Conservation (phyloP, 768 basidiomycete species). For the Steccherinum ochraceum region DNA sequence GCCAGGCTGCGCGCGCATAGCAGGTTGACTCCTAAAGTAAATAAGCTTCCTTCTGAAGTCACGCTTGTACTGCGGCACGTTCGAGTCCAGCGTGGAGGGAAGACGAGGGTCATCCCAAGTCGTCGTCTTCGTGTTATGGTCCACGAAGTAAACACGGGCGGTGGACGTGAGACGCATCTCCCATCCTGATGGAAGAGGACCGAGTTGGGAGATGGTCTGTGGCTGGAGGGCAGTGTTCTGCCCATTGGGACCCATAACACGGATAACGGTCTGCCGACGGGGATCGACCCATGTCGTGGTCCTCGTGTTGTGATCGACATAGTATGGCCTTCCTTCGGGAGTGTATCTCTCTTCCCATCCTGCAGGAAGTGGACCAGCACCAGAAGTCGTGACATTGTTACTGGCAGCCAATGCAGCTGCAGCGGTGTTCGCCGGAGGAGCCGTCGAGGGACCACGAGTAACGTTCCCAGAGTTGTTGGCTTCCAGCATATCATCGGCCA, state of each 20-base stretch:
- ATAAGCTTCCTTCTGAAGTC: conserved; percentile 99
- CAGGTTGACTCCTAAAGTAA: conserved; percentile 98
- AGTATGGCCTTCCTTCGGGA: conserved; percentile 96
- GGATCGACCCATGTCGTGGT: conserved; percentile 99
- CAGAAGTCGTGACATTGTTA: conserved; percentile 55
- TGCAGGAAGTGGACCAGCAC: conserved; percentile 83
- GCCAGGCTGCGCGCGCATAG: conserved; percentile 95
- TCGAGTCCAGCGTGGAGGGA: conserved; percentile 91
- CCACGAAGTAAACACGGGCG: conserved; percentile 98
- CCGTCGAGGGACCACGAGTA: conserved; percentile 18
- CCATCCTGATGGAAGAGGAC: conserved; percentile 96
- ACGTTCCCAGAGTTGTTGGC: conserved; percentile 35
- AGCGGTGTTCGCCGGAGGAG: conserved; percentile 28
- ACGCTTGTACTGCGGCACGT: conserved; percentile 99
- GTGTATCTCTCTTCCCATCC: conserved; percentile 99
- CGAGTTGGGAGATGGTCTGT: conserved; percentile 93
- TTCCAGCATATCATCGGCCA: conserved; percentile 84
- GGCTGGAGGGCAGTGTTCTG: conserved; percentile 86
- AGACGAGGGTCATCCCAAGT: conserved; percentile 99
- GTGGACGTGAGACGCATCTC: conserved; percentile 99
- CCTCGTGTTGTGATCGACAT: conserved; percentile 98
- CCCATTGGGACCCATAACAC: conserved; percentile 92
- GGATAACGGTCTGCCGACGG: conserved; percentile 91
- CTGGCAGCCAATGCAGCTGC: conserved; percentile 45
- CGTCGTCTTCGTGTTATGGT: conserved; percentile 99